phyloP scores from a whole-genome alignment of 176 grass and related monocot species.

The Oryza punctata region DNA sequence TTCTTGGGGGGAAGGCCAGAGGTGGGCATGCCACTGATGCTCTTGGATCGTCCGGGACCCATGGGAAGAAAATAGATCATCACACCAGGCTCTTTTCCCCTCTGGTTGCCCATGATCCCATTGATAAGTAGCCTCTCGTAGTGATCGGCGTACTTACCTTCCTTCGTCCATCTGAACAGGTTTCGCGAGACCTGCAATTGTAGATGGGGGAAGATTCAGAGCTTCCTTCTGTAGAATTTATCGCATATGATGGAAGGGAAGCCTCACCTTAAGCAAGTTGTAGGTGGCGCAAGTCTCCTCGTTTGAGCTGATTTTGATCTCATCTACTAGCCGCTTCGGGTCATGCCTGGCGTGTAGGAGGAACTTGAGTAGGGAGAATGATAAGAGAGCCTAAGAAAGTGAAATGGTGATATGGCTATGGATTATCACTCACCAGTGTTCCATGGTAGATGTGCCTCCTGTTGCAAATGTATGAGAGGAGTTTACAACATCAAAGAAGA shows the following conservation, averaged over 20 bases:
- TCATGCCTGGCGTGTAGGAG: conserved; percentile 45
- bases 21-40: conserved; percentile 34
- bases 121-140: conserved; percentile 84
- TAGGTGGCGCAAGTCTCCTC: conserved; percentile 87
- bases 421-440: conserved; percentile 65
- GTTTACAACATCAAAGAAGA: conserved; percentile 78
- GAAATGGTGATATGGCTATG: neutral
- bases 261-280: conserved; percentile 83
- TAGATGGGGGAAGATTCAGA: neutral
- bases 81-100: conserved; percentile 72
- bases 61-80: conserved; percentile 95
- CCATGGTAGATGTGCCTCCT: conserved; percentile 77
- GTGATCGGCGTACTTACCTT: conserved; percentile 71
- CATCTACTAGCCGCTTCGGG: conserved; percentile 70
- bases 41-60: conserved; percentile 75
- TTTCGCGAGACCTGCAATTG: conserved; percentile 67
- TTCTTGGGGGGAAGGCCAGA: conserved; percentile 43
- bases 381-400: neutral
- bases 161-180: conserved; percentile 94
- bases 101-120: conserved; percentile 84
- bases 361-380: conserved; percentile 15
- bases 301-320: conserved; percentile 63
- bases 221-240: neutral
- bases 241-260: neutral
- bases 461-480: conserved; percentile 86